phyloP scores from a whole-genome alignment of 306 rosid species.

The Oemleria cerasiformis region DNA sequence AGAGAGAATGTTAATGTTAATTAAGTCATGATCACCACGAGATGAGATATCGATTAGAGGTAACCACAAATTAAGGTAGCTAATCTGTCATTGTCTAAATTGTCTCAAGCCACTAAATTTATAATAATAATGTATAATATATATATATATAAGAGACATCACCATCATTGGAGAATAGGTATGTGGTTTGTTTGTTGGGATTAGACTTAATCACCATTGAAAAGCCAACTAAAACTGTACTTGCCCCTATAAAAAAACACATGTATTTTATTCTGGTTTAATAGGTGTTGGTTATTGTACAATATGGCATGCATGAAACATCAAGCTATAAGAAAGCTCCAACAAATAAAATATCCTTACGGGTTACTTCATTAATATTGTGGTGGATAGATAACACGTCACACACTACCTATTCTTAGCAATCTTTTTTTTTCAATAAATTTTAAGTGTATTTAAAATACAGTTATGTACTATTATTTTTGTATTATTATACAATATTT shows the following conservation, averaged over 20 bases:
- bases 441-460: too few relatives aligned
- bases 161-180: slow-evolving; percentile 27
- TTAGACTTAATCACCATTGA: slow-evolving; percentile 33
- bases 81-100: slow-evolving; percentile 37
- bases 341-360: slow-evolving; percentile 37
- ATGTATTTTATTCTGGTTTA: slow-evolving; percentile 20
- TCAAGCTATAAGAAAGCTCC: slow-evolving; percentile 31
- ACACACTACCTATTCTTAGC: not conserved
- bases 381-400: slow-evolving; percentile 51
- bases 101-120: slow-evolving; percentile 27
- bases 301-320: slow-evolving; percentile 19
- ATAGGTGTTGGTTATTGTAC: slow-evolving; percentile 17
- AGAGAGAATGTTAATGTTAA: slow-evolving; percentile 6
- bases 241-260: slow-evolving; percentile 22
- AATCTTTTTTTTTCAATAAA: too few relatives aligned
- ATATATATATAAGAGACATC: slow-evolving; percentile 18
- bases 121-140: slow-evolving; percentile 14
- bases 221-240: slow-evolving; percentile 56
- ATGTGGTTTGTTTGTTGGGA: slow-evolving; percentile 32
- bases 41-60: slow-evolving; percentile 14
- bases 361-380: slow-evolving; percentile 44
- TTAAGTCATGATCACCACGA: slow-evolving; percentile 2
- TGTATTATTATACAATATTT: too few relatives aligned
- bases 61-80: slow-evolving; percentile 32
- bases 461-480: too few relatives aligned